These are phyloP conservation scores for Parastagonospora avenae DNA, from an alignment of 2,329 filamentous ascomycete genomes.

Conservation along the genomic window DNA sequence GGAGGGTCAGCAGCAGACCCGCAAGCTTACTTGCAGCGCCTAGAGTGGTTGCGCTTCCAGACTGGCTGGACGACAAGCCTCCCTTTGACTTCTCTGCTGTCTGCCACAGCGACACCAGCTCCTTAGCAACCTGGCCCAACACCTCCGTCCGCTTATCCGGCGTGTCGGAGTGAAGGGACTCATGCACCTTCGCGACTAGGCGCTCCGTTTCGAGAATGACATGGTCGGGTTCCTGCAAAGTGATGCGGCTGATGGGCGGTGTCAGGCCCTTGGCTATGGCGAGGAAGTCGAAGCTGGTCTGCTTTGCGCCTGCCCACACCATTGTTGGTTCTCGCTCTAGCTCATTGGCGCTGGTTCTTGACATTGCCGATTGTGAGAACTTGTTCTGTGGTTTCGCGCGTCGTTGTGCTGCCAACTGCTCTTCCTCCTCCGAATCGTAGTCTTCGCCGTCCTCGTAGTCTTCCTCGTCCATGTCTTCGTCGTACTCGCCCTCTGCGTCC, in stretches of 20 bases:
- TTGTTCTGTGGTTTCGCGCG: constrained; percentile 25
- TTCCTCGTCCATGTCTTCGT: constrained; percentile 43
- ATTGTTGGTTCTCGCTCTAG: constrained; percentile 23
- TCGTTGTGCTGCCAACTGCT: constrained; percentile 52
- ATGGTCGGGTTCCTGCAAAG: constrained; percentile 70
- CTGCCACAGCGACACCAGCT: constrained; percentile 56
- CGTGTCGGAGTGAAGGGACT: constrained; percentile 38
- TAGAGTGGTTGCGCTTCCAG: constrained; percentile 62
- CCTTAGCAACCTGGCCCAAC: constrained; percentile 33
- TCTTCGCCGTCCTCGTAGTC: constrained; percentile 32
- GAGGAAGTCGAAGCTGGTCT: constrained; percentile 68
- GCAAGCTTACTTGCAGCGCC: constrained; percentile 82
- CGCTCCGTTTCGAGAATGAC: constrained; percentile 78
- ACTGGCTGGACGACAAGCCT: constrained; percentile 20
- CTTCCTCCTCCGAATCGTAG: constrained; percentile 48
- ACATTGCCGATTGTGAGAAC: constrained; percentile 40
- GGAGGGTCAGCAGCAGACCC: constrained; percentile 76
- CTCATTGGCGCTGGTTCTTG: constrained; percentile 44
- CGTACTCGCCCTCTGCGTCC: constrained; percentile 24
- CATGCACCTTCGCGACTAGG: constrained; percentile 57
- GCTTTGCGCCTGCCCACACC: constrained; percentile 37
- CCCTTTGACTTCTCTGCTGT: constrained; percentile 46
- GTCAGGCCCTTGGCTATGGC: constrained; percentile 74
- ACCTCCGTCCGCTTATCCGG: constrained; percentile 35
- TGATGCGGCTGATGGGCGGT: constrained; percentile 60